Evolutionary conservation across 78 protist species (phyloP), one percentile per base, ranked within the genome.

Genomic region (Monosiga brevicollis): DNA sequence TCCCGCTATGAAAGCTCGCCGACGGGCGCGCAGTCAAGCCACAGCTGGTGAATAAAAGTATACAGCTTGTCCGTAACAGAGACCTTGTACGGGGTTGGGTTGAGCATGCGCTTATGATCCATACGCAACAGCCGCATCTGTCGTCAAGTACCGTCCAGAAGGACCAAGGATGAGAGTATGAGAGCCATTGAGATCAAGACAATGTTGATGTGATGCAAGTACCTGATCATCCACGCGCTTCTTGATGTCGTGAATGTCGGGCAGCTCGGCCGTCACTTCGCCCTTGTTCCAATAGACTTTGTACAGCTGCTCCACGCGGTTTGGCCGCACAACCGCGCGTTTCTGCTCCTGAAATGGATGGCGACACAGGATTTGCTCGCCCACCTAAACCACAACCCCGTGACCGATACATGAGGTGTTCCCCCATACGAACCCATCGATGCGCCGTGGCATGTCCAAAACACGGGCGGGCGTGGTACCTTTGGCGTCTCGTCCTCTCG

Each of bases 31-130:
- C 83, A 75, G 34, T 79, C 55, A 40, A 82, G 79, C 93, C 93
- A 91, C 26, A 91, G 86, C 29, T 83, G n/a, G 77, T 91, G 90
- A 26, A 91, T 83, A 15, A 79, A 35, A 40, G 87, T 87, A 54
- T 79, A 87, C 25, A 91, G 85, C 11, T 86, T 79, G 38, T 82
- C 71, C 9, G 90, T 73, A 1, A 91, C 82, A 11, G 87, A 80
- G 22, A 91, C 92, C 78, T 91, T 90, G 85, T 89, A 91, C 20
- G 93, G 92, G 20, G 94, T 89, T 42, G 94, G 94, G 78, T 89
- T 87, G 76, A 86, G 78, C 32, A 75, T n/a, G 32, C 94, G 82
- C 41, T 87, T 81, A 37, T 83, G 87, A 81, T 93, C 96, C 37
- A 80, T 86, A 36, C 96, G 55, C 43, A 91, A 42, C 25, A 20